phyloP scores from a whole-genome alignment of 1,139 yeast species.

The Yamadazyma oceani region DNA sequence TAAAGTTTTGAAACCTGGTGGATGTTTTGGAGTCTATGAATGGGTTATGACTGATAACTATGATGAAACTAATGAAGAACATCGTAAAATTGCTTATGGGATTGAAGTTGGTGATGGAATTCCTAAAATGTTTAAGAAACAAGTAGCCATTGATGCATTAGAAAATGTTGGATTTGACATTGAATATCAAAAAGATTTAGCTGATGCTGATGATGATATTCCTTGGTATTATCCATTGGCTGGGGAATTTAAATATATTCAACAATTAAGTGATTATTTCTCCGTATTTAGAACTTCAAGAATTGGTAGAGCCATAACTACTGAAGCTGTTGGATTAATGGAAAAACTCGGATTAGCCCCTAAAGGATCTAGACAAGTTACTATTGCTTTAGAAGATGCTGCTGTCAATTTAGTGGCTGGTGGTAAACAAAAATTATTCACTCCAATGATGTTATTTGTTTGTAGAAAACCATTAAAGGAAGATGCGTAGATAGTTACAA shows the following conservation, averaged over 20 bases:
- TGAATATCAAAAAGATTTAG: constrained; percentile 74
- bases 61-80: constrained; percentile 84
- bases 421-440: constrained; percentile 83
- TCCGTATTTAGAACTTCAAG: constrained; percentile 89
- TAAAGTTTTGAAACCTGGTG: constrained; percentile 94
- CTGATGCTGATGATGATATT: constrained; percentile 75
- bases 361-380: constrained; percentile 87
- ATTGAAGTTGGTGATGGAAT: constrained; percentile 98
- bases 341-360: constrained; percentile 91
- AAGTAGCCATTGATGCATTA: constrained; percentile 87
- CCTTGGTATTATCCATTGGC: constrained; percentile 99
- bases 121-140: constrained; percentile 88
- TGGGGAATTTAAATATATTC: constrained; percentile 90
- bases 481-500: neutral
- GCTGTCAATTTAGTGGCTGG: constrained; percentile 95
- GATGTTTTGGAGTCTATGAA: constrained; percentile 95
- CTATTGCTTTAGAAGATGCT: constrained; percentile 92
- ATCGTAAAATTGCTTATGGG: constrained; percentile 94
- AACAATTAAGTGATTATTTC: constrained; percentile 71
- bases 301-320: constrained; percentile 84
- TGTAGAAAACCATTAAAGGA: constrained; percentile 67
- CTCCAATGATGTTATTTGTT: constrained; percentile 95
- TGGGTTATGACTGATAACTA: constrained; percentile 98
- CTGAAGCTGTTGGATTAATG: constrained; percentile 72
- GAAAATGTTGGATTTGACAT: constrained; percentile 85